A percentile compares a stretch with the other conserved stretches of the same genome.
Evolutionary conservation across 169 alveolate species (phyloP).

Genomic region (Theileria equi): DNA sequence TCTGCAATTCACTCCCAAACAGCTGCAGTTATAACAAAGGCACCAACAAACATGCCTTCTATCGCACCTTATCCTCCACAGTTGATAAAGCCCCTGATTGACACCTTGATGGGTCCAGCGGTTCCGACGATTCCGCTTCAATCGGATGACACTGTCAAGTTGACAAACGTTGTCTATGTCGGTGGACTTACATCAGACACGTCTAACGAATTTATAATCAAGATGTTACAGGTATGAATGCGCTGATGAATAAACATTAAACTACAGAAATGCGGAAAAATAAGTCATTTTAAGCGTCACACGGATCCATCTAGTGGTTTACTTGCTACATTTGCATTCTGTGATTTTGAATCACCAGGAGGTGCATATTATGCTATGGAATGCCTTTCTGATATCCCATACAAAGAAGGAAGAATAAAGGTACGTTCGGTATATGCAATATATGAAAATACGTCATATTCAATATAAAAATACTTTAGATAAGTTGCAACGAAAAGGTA

Average conservation of each 20-base stretch:
- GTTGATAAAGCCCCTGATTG: constrained; percentile 41
- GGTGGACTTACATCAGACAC: constrained; percentile 54
- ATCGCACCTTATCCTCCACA: constrained; percentile 23
- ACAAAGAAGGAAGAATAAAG: constrained; percentile 37
- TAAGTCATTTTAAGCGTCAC: constrained; percentile 42
- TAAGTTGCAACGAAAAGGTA: constrained; percentile 64
- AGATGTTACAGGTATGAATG: constrained; percentile 54
- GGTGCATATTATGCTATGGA: constrained; percentile 62
- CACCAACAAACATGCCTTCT: constrained; percentile 28
- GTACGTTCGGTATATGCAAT: constrained; percentile 13
- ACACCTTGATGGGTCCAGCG: constrained; percentile 55
- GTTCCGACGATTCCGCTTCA: constrained; percentile 29
- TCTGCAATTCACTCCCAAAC: constrained; percentile 8
- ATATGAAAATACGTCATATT: too few species aligned
- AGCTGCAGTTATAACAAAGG: constrained; percentile 33
- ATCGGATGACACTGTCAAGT: constrained; percentile 35
- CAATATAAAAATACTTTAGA: too few species aligned
- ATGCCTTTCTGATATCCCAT: constrained; percentile 25
- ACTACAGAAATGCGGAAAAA: constrained; percentile 55
- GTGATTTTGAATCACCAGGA: constrained; percentile 55
- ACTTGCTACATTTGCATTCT: constrained; percentile 55
- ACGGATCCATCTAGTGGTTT: constrained; percentile 61
- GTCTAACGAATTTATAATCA: constrained; percentile 52
- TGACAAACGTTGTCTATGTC: constrained; percentile 54
- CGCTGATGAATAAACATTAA: background rate